A percentile compares a stretch with the other conserved stretches of the same genome.
Evolutionary conservation across 192 early-diverging fungal genomes (phyloP).

Genomic region (Gonapodya prolifera): DNA sequence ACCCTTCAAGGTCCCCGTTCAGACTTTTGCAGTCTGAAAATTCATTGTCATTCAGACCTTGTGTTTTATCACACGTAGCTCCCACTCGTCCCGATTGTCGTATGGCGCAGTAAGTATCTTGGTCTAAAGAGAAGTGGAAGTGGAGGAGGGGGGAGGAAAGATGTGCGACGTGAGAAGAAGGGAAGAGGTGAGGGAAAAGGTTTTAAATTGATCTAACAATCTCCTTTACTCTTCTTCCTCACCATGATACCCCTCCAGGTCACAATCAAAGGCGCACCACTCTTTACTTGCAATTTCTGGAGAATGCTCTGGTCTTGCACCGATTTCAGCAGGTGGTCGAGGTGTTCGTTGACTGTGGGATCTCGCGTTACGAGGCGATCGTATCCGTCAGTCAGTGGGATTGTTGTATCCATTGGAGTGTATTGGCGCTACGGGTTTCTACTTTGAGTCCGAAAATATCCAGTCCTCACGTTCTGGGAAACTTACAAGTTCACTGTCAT

Average conservation of each 20-base stretch:
- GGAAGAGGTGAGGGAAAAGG: background rate
- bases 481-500: background rate
- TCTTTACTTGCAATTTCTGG: constrained; percentile 11
- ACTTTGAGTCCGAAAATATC: background rate
- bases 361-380: background rate
- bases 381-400: background rate
- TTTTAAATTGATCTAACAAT: background rate
- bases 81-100: constrained; percentile 59
- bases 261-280: constrained; percentile 14
- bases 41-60: constrained; percentile 24
- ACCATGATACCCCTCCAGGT: constrained; percentile 84
- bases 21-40: constrained; percentile 3
- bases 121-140: background rate
- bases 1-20: constrained; percentile 5
- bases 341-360: constrained; percentile 42
- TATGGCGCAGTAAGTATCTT: constrained; percentile 54
- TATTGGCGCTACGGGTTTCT: background rate
- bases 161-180: background rate
- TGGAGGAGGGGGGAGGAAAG: too few species aligned
- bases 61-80: constrained; percentile 60
- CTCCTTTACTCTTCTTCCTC: constrained; percentile 42
- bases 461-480: background rate
- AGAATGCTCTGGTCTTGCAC: constrained; percentile 16
- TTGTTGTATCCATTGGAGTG: background rate
- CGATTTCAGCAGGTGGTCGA: constrained; percentile 67